Evolutionary conservation across 108 stramenopile genomes (phyloP).

Genomic region (Skeletonema grethae): DNA sequence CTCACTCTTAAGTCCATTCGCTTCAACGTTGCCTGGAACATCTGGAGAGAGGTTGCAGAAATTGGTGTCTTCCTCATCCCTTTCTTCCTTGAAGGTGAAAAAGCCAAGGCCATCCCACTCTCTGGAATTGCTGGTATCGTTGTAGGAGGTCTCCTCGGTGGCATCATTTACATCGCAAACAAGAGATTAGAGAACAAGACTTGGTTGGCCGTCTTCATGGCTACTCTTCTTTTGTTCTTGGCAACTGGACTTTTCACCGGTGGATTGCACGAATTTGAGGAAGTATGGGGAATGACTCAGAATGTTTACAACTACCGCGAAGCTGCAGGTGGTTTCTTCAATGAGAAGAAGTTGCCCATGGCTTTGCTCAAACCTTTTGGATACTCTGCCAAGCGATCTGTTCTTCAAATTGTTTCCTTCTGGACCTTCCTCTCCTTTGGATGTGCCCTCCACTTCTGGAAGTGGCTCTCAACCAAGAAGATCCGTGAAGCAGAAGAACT

Average conservation of each 20-base stretch:
- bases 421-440: constrained; percentile 67
- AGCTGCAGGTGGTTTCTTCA: background rate
- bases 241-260: constrained; percentile 76
- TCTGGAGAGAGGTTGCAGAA: constrained; percentile 86
- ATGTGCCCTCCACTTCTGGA: constrained; percentile 55
- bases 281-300: constrained; percentile 56
- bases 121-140: constrained; percentile 64
- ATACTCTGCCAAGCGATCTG: constrained; percentile 69
- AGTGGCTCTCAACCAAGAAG: constrained; percentile 43
- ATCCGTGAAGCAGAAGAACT: constrained; percentile 34
- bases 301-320: constrained; percentile 50
- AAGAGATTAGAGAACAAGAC: constrained; percentile 56
- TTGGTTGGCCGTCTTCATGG: constrained; percentile 64
- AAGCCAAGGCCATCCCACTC: constrained; percentile 67
- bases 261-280: constrained; percentile 75
- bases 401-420: constrained; percentile 63
- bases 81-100: constrained; percentile 69
- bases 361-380: constrained; percentile 83
- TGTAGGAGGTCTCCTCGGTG: constrained; percentile 56
- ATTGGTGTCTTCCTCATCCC: constrained; percentile 86
- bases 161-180: constrained; percentile 66
- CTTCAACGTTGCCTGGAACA: constrained; percentile 89
- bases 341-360: constrained; percentile 67
- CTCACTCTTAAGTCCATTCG: constrained; percentile 68
- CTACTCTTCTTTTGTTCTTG: constrained; percentile 54